Evolutionary conservation across 176 grass and related monocot species (phyloP).

Genomic region (Carex pumila): DNA sequence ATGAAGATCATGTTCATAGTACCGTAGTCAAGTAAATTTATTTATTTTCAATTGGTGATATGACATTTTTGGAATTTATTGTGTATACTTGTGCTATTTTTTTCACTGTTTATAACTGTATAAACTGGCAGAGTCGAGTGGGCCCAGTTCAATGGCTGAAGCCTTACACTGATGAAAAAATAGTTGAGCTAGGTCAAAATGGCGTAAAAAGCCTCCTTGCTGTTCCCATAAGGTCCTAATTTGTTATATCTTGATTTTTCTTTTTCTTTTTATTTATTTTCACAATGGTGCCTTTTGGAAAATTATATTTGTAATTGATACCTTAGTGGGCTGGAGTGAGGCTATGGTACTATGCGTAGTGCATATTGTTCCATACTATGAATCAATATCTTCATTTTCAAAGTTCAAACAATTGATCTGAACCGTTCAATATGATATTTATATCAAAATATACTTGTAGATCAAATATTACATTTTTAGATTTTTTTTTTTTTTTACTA

Average conservation of each 20-base stretch:
- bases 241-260: not conserved
- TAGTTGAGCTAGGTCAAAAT: conserved; percentile 77
- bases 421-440: no score
- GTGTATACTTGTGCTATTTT: not conserved
- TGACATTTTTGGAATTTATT: not conserved
- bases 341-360: no score
- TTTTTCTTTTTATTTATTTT: not conserved
- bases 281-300: not conserved
- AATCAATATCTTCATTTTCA: no score
- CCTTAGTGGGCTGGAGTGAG: not conserved
- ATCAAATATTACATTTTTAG: no score
- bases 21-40: not conserved
- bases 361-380: no score
- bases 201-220: conserved; percentile 89
- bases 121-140: conserved; percentile 68
- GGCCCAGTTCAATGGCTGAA: conserved; percentile 94
- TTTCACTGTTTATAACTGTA: not conserved
- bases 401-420: no score
- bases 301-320: not conserved
- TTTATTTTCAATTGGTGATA: not conserved
- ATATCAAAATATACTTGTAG: no score
- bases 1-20: no score
- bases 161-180: conserved; percentile 92
- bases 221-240: conserved; percentile 81
- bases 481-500: no score